These are phyloP conservation scores for Evansstolkia leycettana DNA, from an alignment of 495 filamentous ascomycete genomes.

Conservation along the genomic window DNA sequence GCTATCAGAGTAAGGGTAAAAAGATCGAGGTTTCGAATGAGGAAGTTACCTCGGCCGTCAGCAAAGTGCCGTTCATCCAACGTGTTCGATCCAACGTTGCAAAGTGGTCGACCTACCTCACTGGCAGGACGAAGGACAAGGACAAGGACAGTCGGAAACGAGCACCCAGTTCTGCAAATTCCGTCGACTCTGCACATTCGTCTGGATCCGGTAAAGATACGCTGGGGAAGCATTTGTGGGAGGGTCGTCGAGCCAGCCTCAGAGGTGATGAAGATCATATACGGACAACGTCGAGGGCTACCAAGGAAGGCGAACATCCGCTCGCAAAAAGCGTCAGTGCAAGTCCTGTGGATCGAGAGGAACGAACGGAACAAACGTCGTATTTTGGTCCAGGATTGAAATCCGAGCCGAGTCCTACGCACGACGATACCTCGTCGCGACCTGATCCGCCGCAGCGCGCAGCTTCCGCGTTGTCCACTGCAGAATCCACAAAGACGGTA, in stretches of 20 bases:
- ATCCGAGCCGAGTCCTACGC: conserved; percentile 22
- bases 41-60: conserved; percentile 83
- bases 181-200: conserved; percentile 16
- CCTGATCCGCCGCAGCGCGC: conserved; percentile 37
- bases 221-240: conserved; percentile 23
- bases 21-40: conserved; percentile 86
- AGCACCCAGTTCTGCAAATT: conserved; percentile 20
- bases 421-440: conserved; percentile 23
- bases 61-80: conserved; percentile 76
- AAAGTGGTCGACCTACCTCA: conserved; percentile 48
- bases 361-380: conserved; percentile 23
- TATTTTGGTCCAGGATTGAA: conserved; percentile 28
- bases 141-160: conserved; percentile 39
- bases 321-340: conserved; percentile 72
- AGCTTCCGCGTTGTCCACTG: conserved; percentile 46
- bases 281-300: conserved; percentile 21
- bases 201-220: conserved; percentile 18
- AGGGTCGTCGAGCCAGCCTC: conserved; percentile 54
- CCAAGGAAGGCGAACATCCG: conserved; percentile 55
- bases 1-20: conserved; percentile 64
- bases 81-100: conserved; percentile 40
- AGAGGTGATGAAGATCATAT: conserved; percentile 50
- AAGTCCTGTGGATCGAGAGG: conserved; percentile 45
- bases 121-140: conserved; percentile 43
- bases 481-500: conserved; percentile 50